Conservation (phyloP, 1,284 basidiomycete genomes). For the Inonotus hispidus region DNA sequence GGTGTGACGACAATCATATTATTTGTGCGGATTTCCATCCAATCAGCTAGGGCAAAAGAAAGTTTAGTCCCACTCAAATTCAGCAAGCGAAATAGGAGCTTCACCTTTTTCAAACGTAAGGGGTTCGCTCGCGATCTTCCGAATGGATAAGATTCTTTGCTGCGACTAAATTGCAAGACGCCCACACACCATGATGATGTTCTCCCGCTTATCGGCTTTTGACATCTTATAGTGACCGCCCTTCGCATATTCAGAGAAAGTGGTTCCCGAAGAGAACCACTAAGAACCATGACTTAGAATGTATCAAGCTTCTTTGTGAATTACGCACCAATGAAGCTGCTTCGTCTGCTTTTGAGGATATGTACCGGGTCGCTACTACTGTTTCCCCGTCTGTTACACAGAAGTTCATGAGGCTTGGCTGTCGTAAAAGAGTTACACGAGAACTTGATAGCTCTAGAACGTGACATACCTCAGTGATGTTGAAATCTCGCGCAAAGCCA, state of each 20-base stretch:
- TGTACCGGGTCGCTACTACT: slow-evolving; percentile 92
- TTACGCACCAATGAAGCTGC: slow-evolving; percentile 61
- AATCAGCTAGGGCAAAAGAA: slow-evolving; percentile 56
- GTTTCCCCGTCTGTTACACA: slow-evolving; percentile 93
- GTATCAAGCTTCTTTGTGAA: background rate
- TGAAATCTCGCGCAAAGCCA: slow-evolving; percentile 64
- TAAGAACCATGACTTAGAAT: slow-evolving; percentile 26
- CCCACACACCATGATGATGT: slow-evolving; percentile 77
- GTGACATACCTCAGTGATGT: slow-evolving; percentile 56
- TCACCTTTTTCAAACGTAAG: slow-evolving; percentile 89
- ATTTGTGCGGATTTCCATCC: slow-evolving; percentile 97
- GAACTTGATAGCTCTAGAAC: background rate
- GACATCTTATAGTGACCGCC: slow-evolving; percentile 93
- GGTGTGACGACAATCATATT: slow-evolving; percentile 88
- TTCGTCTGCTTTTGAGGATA: slow-evolving; percentile 86
- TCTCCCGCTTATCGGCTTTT: slow-evolving; percentile 93
- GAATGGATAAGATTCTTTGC: background rate
- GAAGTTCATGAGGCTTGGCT: slow-evolving; percentile 94
- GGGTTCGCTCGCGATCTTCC: slow-evolving; percentile 82
- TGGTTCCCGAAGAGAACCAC: slow-evolving; percentile 95
- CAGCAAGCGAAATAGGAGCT: slow-evolving; percentile 18
- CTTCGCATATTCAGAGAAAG: slow-evolving; percentile 86
- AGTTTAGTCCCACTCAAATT: slow-evolving; percentile 5
- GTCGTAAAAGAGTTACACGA: slow-evolving; percentile 19
- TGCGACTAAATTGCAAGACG: background rate